Base-by-base conservation (phyloP, 257 asterid species). In the Solanum verrucosum region DNA sequence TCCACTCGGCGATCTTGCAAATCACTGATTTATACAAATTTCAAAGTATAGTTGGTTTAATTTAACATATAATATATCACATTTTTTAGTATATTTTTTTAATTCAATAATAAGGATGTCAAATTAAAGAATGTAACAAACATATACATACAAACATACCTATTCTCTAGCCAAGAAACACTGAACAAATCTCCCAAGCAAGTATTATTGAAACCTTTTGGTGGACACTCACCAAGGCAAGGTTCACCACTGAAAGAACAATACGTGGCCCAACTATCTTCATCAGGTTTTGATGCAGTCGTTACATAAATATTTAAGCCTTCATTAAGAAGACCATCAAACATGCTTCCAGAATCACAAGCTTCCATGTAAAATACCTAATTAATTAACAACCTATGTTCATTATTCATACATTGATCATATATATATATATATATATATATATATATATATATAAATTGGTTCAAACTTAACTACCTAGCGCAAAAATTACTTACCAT, bases 341-440 rank as follows among this genome's bases (percentile, higher is more conserved):
- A 95, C 87, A 96, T 95, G 85, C 98, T 96, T 90, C 97, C 99
- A 40, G 98, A 31, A 60, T 96, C 99, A 84, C 98, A 96, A 89
- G 98, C 97, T 93, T 96, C 99, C 11, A 96, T 85, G 92, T 95
- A 95, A 90, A 96, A 93, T 78, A 95, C 99, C 99, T 96, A 79
- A 33, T 33, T 16, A 34, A 33, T 34, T 34, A 72, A 9, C 79
- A 70, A 56, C 25, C 65, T 52, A 49, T 3, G 65, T 56, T 20
- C 65, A 56, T 56, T 56, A 56, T 56, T 56, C 65, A 56, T 20
- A 56, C 0, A 56, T 52, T 23, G 9, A 52, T 15, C 21, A 46
- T 14, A 14, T 13, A 46, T 44, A 11, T 12, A 44, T 44, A 44
- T 46, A 46, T 40, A 35, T 35, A 40, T 10, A 40, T 3, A 42